phyloP scores from a whole-genome alignment of 352 stramenopile species.

The Globisporangium camurandrum region DNA sequence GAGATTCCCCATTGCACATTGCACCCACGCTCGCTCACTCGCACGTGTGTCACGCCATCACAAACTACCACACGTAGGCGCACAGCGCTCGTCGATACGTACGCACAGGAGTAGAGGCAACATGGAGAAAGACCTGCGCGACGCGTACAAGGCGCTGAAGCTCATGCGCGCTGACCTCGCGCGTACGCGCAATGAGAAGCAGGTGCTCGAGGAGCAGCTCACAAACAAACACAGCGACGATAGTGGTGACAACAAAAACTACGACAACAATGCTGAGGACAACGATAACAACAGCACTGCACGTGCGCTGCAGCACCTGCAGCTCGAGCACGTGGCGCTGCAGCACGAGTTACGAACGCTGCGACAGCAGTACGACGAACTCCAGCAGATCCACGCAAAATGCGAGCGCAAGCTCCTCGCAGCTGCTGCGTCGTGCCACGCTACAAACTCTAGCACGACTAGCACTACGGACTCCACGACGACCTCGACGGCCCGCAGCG shows the following conservation, averaged over 20 bases:
- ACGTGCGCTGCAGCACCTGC: background rate
- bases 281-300: background rate
- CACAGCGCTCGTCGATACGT: no score
- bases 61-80: no score
- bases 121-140: slow-evolving; percentile 13
- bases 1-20: no score
- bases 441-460: background rate
- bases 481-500: background rate
- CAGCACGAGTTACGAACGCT: slow-evolving; percentile 1
- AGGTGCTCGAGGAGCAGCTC: slow-evolving; percentile 6
- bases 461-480: background rate
- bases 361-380: background rate
- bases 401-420: background rate
- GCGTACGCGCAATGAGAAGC: slow-evolving; percentile 16
- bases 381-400: background rate
- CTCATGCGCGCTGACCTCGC: slow-evolving; percentile 13
- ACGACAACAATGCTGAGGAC: background rate
- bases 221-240: background rate
- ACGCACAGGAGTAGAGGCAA: no score
- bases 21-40: no score
- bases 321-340: background rate
- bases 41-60: no score
- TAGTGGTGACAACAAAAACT: background rate
- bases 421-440: background rate
- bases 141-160: slow-evolving; percentile 17